Conservation (phyloP, 1,284 basidiomycete genomes). For the Thelephora terrestris region DNA sequence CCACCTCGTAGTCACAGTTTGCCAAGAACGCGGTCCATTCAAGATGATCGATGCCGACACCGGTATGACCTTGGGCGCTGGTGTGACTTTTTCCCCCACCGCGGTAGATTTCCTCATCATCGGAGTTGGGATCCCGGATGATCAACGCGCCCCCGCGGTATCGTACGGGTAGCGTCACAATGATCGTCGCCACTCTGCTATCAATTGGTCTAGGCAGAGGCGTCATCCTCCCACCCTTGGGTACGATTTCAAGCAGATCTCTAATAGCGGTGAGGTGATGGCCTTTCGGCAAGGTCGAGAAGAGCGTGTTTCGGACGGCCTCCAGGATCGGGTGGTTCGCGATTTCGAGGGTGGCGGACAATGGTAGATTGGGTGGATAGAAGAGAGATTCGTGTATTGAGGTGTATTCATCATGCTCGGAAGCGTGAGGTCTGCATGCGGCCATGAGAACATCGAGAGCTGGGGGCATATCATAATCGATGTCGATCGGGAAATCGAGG, state of each 20-base stretch:
- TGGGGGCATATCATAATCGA: conserved; percentile 63
- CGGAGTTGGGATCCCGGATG: conserved; percentile 44
- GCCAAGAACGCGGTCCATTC: conserved; percentile 68
- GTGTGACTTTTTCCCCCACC: conserved; percentile 40
- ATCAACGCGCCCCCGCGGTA: conserved; percentile 58
- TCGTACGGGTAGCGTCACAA: conserved; percentile 63
- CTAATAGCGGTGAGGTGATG: conserved; percentile 58
- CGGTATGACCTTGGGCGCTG: neutral
- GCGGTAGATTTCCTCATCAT: conserved; percentile 52
- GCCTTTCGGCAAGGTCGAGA: conserved; percentile 55
- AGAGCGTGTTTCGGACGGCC: conserved; percentile 56
- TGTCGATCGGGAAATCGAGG: conserved; percentile 70
- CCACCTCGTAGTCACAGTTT: conserved; percentile 66
- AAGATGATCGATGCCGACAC: conserved; percentile 33
- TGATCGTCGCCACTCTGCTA: conserved; percentile 58
- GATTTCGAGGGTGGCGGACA: conserved; percentile 67
- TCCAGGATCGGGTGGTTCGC: conserved; percentile 73
- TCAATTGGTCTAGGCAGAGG: conserved; percentile 49
- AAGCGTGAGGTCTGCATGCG: conserved; percentile 57
- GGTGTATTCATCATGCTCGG: conserved; percentile 42
- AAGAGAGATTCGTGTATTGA: conserved; percentile 51
- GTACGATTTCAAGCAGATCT: conserved; percentile 61
- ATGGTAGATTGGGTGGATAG: conserved; percentile 59
- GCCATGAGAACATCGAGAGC: conserved; percentile 71
- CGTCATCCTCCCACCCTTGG: conserved; percentile 46